Base-by-base conservation (phyloP, 306 rosid species). In the Arachis stenosperma region DNA sequence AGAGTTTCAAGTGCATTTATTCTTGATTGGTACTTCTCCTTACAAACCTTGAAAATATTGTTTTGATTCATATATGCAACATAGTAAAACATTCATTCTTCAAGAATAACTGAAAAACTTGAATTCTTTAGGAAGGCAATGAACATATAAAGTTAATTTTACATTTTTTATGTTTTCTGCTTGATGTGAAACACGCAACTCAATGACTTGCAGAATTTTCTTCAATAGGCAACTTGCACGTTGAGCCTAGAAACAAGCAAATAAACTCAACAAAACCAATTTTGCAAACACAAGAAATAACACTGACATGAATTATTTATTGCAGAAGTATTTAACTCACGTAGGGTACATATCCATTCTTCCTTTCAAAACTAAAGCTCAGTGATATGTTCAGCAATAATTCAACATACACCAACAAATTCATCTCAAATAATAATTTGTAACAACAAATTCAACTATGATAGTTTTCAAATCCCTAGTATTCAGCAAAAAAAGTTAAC, bases 1-100 rank as follows among this genome's bases (percentile, higher is more conserved):
- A 95, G 87, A 51, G 93, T 80, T 82, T 95, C 98, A 65, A 95
- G 97, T 6, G 82, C 96, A 83, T 77, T 85, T 17, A 95, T 77
- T 90, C 73, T 89, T 59, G 84, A 77, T 71, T 83, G 91, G 69
- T 85, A 88, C 84, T 88, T 95, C 80, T 85, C 96, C 83, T 95
- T 98, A 10, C 98, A 93, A 75, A 86, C 76, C 85, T 86, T 87
- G 81, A 84, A 85, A 69, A 84, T 79, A 81, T 81, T 86, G 85
- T 80, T 88, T 81, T 89, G 96, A 96, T 93, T 84, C 81, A 85
- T 54, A 64, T 59, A 81, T 51, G 56, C 74, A 84, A 84, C 55
- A 68, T 48, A 57, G 60, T 50, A 69, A 80, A 82, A 46, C 47
- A 22, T 59, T 75, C 68, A 84, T 74, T 78, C 29, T 29, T 78